Evolutionary conservation across 768 basidiomycete species (phyloP), one percentile per base, ranked within the genome.

Genomic region (Pleurotus eryngii): DNA sequence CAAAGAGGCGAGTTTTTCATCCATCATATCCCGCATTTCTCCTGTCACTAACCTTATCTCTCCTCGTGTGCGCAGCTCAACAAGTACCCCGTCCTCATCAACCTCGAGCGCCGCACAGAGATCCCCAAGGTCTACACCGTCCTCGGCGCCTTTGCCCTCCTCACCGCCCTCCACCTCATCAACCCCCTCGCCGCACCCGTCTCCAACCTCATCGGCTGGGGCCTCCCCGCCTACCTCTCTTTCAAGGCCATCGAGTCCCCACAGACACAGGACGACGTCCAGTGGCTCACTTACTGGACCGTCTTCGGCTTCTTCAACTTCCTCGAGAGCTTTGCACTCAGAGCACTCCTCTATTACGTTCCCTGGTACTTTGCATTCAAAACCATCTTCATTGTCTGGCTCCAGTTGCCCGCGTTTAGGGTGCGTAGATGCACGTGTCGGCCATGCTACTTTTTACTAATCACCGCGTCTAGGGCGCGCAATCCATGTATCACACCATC

Each of bases 261-360:
- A n/a, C 79, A 82, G 2, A 78, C 86, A 58, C 81, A 87, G 63
- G 93, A 96, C 63, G 91, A 96, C 73, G 79, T 89, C 66, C 95
- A 97, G 75, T 98, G 95, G 95, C 81, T 98, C 67, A 96, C 95
- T 2, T 98, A 98, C 80, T 98, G 96, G 96, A 81, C 92, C 68
- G 82, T 96, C 55, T 95, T 97, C 64, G 94, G 93, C 55, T 89
- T 87, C 73, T 87, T 97, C 83, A 96, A 89, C 78, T 92, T 97
- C 74, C 66, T 91, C 59, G 96, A 98, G 76, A 87, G 84, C 67
- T 81, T 96, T 64, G 92, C 90, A 53, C 78, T 92, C 61, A 84
- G 89, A 51, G 59, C 90, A 59, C 82, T 97, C 59, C 86, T 98
- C 62, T 93, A 95, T 79, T 98, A 95, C 68, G 67, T 95, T 64